These are phyloP conservation scores for Pestalotiopsis sp. DNA, from an alignment of 2,329 filamentous ascomycete genomes.

Conservation along the genomic window DNA sequence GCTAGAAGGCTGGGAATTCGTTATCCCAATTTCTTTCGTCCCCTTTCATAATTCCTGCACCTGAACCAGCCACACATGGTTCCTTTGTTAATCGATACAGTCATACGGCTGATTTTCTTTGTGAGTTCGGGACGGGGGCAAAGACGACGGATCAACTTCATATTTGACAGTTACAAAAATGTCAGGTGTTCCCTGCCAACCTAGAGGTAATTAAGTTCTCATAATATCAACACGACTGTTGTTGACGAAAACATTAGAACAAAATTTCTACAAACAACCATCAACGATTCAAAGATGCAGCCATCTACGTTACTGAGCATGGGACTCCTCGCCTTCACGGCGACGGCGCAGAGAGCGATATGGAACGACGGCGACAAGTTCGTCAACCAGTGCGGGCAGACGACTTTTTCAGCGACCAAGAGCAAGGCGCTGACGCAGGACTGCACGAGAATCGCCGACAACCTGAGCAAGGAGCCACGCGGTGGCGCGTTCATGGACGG, in stretches of 20 bases:
- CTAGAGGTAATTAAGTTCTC: not conserved
- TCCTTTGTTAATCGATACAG: not conserved
- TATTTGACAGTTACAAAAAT: not conserved
- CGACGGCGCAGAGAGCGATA: not conserved
- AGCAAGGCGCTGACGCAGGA: not conserved
- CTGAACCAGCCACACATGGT: not conserved
- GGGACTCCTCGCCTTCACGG: not conserved
- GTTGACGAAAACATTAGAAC: not conserved
- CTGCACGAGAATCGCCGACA: not conserved
- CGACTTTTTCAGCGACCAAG: not conserved
- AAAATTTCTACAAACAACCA: not conserved
- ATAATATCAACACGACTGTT: not conserved
- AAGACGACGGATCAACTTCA: not conserved
- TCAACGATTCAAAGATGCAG: not conserved
- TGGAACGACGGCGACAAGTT: not conserved
- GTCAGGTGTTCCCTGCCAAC: not conserved
- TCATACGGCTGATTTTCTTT: not conserved
- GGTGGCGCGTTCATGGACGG: not conserved
- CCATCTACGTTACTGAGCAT: not conserved
- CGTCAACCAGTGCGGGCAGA: slow-evolving; percentile 4
- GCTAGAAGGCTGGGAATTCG: no score
- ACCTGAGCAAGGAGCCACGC: not conserved
- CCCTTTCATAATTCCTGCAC: not conserved
- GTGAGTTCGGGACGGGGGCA: not conserved
- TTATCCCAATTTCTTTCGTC: not conserved